Percentiles rank a stretch among this genome's conserved stretches.
phyloP scores from a whole-genome alignment of 306 rosid genomes.

The Begonia fuchsioides region DNA sequence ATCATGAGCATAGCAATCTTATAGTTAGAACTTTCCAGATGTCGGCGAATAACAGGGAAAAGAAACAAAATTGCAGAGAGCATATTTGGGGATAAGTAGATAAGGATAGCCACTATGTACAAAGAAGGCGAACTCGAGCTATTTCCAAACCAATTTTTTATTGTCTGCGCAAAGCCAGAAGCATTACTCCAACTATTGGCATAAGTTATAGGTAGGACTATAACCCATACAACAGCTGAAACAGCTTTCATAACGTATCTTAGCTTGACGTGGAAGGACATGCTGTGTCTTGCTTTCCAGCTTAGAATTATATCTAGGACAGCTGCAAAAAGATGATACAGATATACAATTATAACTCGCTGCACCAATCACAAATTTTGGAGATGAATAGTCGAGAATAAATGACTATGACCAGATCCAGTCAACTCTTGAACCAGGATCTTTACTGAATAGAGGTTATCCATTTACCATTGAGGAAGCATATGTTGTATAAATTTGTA shows the following conservation, averaged over 20 bases:
- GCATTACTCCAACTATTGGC: conserved; percentile 77
- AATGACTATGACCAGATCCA: neutral
- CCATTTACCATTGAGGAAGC: too few relatives aligned
- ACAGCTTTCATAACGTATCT: conserved; percentile 60
- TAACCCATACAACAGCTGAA: conserved; percentile 75
- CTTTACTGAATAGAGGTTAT: too few relatives aligned
- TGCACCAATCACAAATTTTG: conserved; percentile 9
- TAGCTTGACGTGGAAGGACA: conserved; percentile 65
- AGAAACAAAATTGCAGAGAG: conserved; percentile 58
- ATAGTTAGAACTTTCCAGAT: conserved; percentile 58
- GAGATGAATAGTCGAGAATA: neutral
- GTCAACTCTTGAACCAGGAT: neutral
- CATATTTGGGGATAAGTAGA: conserved; percentile 84
- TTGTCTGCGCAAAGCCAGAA: conserved; percentile 73
- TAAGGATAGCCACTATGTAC: conserved; percentile 71
- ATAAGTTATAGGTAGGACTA: conserved; percentile 77
- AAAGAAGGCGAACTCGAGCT: conserved; percentile 74
- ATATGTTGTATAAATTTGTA: too few relatives aligned
- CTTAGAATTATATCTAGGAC: conserved; percentile 63
- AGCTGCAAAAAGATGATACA: conserved; percentile 36
- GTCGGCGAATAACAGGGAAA: conserved; percentile 68
- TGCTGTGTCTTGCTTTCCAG: conserved; percentile 84
- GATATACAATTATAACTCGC: conserved; percentile 2
- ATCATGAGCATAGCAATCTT: conserved; percentile 46
- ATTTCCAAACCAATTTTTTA: conserved; percentile 80